Conservation (phyloP, 2,329 filamentous ascomycete species). For the Chrysosporium queenslandicum region DNA sequence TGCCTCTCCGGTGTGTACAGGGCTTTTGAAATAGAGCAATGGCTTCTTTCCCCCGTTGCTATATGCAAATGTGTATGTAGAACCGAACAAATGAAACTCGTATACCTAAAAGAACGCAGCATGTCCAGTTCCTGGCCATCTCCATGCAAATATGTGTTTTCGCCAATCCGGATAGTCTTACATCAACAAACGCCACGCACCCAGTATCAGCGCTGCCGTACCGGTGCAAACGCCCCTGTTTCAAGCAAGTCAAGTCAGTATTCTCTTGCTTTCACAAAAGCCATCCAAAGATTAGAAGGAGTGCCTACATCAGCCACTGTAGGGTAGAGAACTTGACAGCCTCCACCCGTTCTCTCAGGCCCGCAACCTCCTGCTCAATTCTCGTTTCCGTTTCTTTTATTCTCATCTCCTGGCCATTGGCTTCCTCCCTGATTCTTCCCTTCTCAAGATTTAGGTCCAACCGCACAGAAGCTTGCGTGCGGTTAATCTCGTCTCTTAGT, state of each 20-base stretch:
- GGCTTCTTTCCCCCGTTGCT: not conserved
- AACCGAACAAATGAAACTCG: slow-evolving; percentile 1
- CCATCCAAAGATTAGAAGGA: slow-evolving; percentile 20
- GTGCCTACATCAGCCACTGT: slow-evolving; percentile 92
- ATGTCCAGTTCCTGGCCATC: not conserved
- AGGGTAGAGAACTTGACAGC: slow-evolving; percentile 96
- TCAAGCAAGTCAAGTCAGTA: slow-evolving; percentile 22
- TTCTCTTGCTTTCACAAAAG: not conserved
- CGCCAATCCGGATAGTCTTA: slow-evolving; percentile 23
- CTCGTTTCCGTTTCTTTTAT: slow-evolving; percentile 98
- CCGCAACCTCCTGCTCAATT: slow-evolving; percentile 94
- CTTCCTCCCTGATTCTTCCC: slow-evolving; percentile 89
- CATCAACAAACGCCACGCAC: slow-evolving; percentile 59
- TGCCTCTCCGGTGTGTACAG: too few species aligned
- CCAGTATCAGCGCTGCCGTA: slow-evolving; percentile 55
- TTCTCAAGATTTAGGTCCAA: slow-evolving; percentile 94
- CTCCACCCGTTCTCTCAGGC: slow-evolving; percentile 81
- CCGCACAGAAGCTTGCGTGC: slow-evolving; percentile 85
- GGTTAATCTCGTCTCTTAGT: slow-evolving; percentile 82
- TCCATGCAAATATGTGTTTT: not conserved
- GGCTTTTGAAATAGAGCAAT: not conserved
- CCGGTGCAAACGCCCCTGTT: slow-evolving; percentile 54
- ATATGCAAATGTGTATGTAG: not conserved
- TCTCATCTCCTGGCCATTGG: slow-evolving; percentile 91
- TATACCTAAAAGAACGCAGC: not conserved